Evolutionary conservation across 192 early-diverging fungal species (phyloP).

Genomic region (Chytriomyces hyalinus): DNA sequence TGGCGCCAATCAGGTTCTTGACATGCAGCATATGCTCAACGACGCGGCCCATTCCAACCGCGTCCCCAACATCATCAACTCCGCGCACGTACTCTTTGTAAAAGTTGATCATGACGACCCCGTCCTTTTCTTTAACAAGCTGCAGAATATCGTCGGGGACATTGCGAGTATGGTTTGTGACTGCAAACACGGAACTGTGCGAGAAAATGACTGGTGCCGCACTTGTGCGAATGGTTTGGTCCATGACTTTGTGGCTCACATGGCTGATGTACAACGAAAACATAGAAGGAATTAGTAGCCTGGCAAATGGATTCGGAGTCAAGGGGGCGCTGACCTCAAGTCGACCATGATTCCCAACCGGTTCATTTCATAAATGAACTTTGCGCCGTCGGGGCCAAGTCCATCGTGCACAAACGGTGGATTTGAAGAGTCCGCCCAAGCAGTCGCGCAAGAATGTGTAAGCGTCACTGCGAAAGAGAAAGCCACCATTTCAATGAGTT

Average conservation of each 20-base stretch:
- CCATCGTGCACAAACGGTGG: slow-evolving; percentile 49
- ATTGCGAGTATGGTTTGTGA: slow-evolving; percentile 59
- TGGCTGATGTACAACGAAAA: slow-evolving; percentile 42
- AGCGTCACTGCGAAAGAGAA: slow-evolving; percentile 47
- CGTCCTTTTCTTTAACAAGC: slow-evolving; percentile 52
- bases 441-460: slow-evolving; percentile 67
- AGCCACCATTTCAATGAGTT: neutral
- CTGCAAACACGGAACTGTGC: slow-evolving; percentile 58
- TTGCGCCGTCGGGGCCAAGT: slow-evolving; percentile 56
- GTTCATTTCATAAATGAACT: slow-evolving; percentile 67
- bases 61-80: slow-evolving; percentile 37
- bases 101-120: slow-evolving; percentile 71
- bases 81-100: slow-evolving; percentile 55
- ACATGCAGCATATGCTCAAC: slow-evolving; percentile 67
- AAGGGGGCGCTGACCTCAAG: slow-evolving; percentile 40
- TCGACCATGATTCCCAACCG: slow-evolving; percentile 73
- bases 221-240: slow-evolving; percentile 54
- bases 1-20: slow-evolving; percentile 49
- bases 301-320: neutral
- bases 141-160: slow-evolving; percentile 62
- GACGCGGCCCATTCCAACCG: slow-evolving; percentile 32
- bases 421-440: slow-evolving; percentile 54
- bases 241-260: slow-evolving; percentile 67
- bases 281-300: neutral
- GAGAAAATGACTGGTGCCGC: slow-evolving; percentile 65